These are phyloP conservation scores for Aspergillus ochraceoroseus DNA, from an alignment of 2,329 filamentous ascomycete genomes.

Conservation along the genomic window DNA sequence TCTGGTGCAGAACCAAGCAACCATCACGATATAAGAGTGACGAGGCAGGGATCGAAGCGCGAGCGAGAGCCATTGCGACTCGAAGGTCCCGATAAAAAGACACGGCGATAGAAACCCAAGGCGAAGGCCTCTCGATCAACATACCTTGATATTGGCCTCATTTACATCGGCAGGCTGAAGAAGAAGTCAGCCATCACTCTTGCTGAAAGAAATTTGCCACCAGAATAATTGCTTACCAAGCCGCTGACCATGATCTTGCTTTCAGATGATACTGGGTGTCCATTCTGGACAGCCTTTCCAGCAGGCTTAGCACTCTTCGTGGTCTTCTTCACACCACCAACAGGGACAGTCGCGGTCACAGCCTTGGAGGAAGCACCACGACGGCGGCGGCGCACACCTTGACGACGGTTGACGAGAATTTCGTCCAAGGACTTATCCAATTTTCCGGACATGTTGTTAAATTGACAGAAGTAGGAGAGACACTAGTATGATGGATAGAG, in stretches of 20 bases:
- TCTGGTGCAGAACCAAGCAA: conserved; percentile 30
- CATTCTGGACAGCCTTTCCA: conserved; percentile 57
- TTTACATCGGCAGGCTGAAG: conserved; percentile 86
- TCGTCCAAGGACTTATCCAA: conserved; percentile 96
- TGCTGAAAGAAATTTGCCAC: too few relatives aligned
- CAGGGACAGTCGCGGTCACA: conserved; percentile 58
- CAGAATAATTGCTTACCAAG: conserved; percentile 77
- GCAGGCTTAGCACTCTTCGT: conserved; percentile 47
- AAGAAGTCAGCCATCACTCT: conserved; percentile 40
- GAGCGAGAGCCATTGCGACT: conserved; percentile 37
- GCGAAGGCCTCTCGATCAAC: conserved; percentile 78
- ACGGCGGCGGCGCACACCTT: conserved; percentile 49
- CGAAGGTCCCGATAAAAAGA: conserved; percentile 42
- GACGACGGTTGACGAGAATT: conserved; percentile 75
- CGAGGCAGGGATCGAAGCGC: conserved; percentile 27
- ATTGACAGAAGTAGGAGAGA: conserved; percentile 9
- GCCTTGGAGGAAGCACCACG: conserved; percentile 36
- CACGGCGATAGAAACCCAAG: conserved; percentile 68
- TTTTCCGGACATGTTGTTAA: conserved; percentile 75
- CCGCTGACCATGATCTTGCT: conserved; percentile 99
- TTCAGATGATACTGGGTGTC: conserved; percentile 61
- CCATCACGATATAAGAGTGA: conserved; percentile 24
- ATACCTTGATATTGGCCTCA: conserved; percentile 99
- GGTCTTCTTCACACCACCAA: conserved; percentile 81
- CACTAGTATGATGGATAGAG: conserved; percentile 6